Evolutionary conservation across 208 protist genomes (phyloP).

Genomic region (Plasmodiophora brassicae): DNA sequence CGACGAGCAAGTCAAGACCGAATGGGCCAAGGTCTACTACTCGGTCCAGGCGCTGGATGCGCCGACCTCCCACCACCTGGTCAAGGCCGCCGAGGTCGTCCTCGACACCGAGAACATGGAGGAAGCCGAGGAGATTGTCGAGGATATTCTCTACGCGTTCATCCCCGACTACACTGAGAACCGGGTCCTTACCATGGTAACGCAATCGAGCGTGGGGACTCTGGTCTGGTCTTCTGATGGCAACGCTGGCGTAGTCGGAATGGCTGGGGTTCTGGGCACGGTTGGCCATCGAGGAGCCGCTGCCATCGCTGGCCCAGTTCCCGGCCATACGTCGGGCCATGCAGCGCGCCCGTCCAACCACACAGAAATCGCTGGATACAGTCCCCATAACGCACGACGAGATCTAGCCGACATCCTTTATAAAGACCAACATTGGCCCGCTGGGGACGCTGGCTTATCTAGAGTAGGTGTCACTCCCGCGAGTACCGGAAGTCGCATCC

Average conservation of each 20-base stretch:
- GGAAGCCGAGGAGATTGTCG: conserved; percentile 1
- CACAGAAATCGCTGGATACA: neutral
- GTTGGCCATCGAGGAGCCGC: neutral
- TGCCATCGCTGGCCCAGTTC: neutral
- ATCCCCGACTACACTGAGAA: conserved; percentile 6
- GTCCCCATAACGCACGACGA: neutral
- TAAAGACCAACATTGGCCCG: neutral
- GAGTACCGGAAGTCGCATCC: no score
- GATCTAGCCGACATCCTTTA: neutral
- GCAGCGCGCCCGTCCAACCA: neutral
- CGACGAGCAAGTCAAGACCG: conserved; percentile 5
- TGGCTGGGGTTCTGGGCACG: conserved; percentile 25
- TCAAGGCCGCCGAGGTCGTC: neutral
- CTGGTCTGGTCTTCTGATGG: no score
- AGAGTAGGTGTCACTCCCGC: no score
- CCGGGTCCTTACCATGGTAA: conserved; percentile 1
- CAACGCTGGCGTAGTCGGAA: conserved; percentile 1
- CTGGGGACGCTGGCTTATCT: no score
- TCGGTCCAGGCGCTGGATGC: neutral
- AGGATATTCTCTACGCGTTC: conserved; percentile 10
- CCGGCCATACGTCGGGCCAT: conserved; percentile 14
- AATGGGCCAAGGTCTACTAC: conserved; percentile 26
- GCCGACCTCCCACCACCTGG: neutral
- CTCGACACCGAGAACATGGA: neutral
- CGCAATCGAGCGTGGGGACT: neutral